A percentile compares a stretch with the other conserved stretches of the same genome.
Evolutionary conservation across 495 filamentous ascomycete species (phyloP).

Genomic region (Lichina pygmaea): DNA sequence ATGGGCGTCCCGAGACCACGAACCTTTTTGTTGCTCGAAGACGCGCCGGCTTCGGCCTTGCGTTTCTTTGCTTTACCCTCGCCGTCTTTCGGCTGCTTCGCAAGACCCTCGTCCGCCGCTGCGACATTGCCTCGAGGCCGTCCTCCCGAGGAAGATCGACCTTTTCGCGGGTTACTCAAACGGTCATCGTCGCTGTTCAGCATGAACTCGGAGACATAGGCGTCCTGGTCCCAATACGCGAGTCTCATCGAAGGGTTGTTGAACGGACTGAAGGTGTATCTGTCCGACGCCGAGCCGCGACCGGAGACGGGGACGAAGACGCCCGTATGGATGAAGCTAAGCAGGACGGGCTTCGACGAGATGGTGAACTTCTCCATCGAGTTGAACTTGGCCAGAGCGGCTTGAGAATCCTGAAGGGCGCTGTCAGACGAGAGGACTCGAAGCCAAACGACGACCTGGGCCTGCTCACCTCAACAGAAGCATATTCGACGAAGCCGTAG

Average conservation of each 20-base stretch:
- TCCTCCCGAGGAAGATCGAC: constrained; percentile 2
- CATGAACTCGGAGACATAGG: constrained; percentile 39
- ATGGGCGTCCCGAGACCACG: neutral
- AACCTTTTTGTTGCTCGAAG: constrained; percentile 25
- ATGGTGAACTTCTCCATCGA: constrained; percentile 68
- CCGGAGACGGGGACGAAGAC: constrained; percentile 61
- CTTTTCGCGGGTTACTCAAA: constrained; percentile 8
- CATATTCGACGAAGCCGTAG: constrained; percentile 79
- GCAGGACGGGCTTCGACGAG: constrained; percentile 42
- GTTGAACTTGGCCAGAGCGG: constrained; percentile 45
- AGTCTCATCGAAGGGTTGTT: constrained; percentile 41
- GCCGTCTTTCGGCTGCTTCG: constrained; percentile 17
- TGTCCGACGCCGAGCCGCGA: constrained; percentile 21
- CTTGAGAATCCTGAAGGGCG: constrained; percentile 37
- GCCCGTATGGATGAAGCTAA: constrained; percentile 63
- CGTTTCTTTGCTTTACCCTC: constrained; percentile 42
- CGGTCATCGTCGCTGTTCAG: constrained; percentile 21
- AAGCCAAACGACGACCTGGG: neutral
- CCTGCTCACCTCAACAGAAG: constrained; percentile 22
- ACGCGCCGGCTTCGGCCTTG: constrained; percentile 25
- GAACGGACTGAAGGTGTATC: constrained; percentile 46
- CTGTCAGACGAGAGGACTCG: neutral
- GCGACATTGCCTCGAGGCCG: constrained; percentile 5
- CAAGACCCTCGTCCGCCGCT: constrained; percentile 15
- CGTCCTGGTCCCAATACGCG: constrained; percentile 66